These are phyloP conservation scores for Beta vulgaris DNA, from an alignment of 148 eudicot genomes.

Conservation along the genomic window DNA sequence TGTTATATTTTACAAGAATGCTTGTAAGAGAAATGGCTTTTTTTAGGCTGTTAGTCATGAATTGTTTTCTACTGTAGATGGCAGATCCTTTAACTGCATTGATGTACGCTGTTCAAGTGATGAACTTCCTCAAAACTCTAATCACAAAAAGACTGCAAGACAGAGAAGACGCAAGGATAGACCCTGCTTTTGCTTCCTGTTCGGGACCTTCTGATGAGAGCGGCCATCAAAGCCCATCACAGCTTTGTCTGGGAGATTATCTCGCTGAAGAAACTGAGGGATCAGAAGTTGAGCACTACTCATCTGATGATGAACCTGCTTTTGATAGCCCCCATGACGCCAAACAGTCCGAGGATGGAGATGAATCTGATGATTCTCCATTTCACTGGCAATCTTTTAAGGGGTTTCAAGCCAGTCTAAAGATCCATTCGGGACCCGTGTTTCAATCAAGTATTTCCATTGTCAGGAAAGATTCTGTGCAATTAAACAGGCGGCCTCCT, in stretches of 20 bases:
- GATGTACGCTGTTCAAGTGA: conserved; percentile 91
- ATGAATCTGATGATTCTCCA: conserved; percentile 47
- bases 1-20: background rate
- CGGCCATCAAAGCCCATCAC: conserved; percentile 61
- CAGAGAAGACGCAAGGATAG: conserved; percentile 55
- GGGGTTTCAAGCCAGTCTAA: conserved; percentile 29
- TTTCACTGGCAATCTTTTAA: conserved; percentile 30
- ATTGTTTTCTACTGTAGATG: conserved; percentile 50
- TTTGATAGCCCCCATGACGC: conserved; percentile 42
- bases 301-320: conserved; percentile 45
- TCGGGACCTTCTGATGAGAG: conserved; percentile 62
- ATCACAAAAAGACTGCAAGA: conserved; percentile 63
- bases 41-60: background rate
- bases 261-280: conserved; percentile 48
- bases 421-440: conserved; percentile 19
- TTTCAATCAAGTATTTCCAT: conserved; percentile 45
- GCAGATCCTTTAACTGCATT: conserved; percentile 90
- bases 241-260: conserved; percentile 33
- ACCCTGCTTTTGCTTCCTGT: conserved; percentile 39
- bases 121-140: conserved; percentile 94
- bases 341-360: conserved; percentile 35
- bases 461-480: conserved; percentile 21
- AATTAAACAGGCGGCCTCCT: conserved; percentile 20
- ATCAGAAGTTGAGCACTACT: conserved; percentile 32
- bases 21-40: background rate